A percentile compares a stretch with the other conserved stretches of the same genome.
Conservation (phyloP, 768 basidiomycete species). For the Tylopilus vinaceipallidus region DNA sequence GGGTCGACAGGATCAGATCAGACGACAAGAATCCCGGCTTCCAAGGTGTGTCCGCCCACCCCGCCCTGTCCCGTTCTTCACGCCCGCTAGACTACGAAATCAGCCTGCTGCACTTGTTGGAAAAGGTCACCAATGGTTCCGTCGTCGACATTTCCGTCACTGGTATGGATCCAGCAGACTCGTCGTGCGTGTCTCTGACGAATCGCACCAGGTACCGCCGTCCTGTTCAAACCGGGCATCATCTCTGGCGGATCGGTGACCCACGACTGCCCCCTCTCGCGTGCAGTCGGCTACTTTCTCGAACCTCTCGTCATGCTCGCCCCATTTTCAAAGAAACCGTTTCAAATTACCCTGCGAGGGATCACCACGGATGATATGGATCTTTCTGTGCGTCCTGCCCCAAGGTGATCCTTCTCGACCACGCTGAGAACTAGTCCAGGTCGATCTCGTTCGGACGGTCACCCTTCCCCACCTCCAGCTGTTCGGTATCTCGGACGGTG, state of each 20-base stretch:
- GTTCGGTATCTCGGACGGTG: conserved; percentile 86
- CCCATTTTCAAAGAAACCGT: conserved; percentile 86
- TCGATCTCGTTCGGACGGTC: conserved; percentile 84
- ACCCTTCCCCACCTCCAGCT: conserved; percentile 87
- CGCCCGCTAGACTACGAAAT: conserved; percentile 79
- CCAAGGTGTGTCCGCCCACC: conserved; percentile 51
- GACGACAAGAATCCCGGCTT: conserved; percentile 95
- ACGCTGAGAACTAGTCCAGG: conserved; percentile 44
- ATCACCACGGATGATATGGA: conserved; percentile 93
- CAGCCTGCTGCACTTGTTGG: conserved; percentile 80
- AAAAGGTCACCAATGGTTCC: conserved; percentile 92
- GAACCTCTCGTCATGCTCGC: conserved; percentile 89
- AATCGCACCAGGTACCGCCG: conserved; percentile 69
- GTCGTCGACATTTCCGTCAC: conserved; percentile 95
- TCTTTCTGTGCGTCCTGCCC: conserved; percentile 63
- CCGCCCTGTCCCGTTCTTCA: neutral
- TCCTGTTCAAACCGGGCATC: conserved; percentile 90
- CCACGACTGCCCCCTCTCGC: conserved; percentile 87
- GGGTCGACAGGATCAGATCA: conserved; percentile 84
- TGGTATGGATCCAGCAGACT: conserved; percentile 45
- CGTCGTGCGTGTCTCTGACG: neutral
- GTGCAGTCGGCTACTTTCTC: conserved; percentile 92
- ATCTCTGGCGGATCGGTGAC: conserved; percentile 77
- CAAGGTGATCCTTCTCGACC: conserved; percentile 10
- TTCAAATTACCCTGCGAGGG: conserved; percentile 79